Evolutionary conservation across 495 filamentous ascomycete genomes (phyloP), one percentile per base, ranked within the genome.

Genomic region (Talaromyces adpressus): DNA sequence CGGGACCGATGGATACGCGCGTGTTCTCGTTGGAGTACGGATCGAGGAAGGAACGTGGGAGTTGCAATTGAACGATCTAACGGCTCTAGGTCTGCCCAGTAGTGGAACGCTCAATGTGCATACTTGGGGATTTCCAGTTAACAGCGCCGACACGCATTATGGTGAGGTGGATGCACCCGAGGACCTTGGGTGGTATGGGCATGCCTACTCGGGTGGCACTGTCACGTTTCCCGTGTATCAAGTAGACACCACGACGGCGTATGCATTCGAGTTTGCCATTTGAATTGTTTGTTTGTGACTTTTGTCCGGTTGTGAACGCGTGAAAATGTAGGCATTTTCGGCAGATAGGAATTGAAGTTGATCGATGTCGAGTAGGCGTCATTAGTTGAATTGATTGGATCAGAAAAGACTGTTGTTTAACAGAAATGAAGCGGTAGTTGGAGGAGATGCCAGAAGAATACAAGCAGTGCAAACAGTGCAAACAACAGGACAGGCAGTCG

Each of bases 221-320:
- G 67, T 77, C 32, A 73, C 67, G 0, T 75, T 76, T 56, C 71
- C 74, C 0, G 64, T 76, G 3, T 74, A 71, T 62, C 73, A 75
- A 54, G 72, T 64, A 7, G 70, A 74, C 62, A 63, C 36, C 7
- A 65, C 62, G 27, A 75, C 73, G 1, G 73, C 71, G n/a, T 75
- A 68, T 62, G 74, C 72, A 22, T 77, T 74, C 66, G 73, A 75
- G 56, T 75, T 76, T 41, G 57, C 59, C 16, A 64, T 59, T 39
- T 59, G 27, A 22, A 5, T 8, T 54, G 25, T 23, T 32, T 36
- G 34, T 36, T 36, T 36, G 47, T 22, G 47, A 2, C 11, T 18
- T 52, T 52, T 5, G 49, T 52, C 1, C 23, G 23, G 49, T 22
- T 3, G 49, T 11, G 49, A 23, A 53, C 49, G 0, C 18, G 49